Base-by-base conservation (phyloP, 495 filamentous ascomycete species). In the Hyaloscypha finlandica region DNA sequence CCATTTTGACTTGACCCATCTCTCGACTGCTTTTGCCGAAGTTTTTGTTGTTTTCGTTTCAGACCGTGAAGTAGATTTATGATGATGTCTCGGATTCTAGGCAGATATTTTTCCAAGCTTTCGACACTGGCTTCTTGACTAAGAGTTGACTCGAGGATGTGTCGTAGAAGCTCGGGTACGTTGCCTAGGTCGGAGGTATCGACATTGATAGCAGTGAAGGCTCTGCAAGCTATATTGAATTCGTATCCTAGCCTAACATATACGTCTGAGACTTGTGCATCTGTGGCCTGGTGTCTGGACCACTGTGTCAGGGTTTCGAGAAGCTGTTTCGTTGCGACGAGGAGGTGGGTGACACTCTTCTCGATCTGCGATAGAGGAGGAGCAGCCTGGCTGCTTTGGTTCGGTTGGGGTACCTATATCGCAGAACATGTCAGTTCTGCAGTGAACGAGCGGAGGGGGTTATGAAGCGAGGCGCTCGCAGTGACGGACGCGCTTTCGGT, bases 201-300 rank as follows among this genome's bases (percentile, higher is more conserved):
- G 59, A 99, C 94, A 39, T 94, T 94, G 73, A 99, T 98, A 48
- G 92, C 91, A 73, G 90, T 91, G 77, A 99, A 99, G 56, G 95
- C 93, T 48, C 95, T 90, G 77, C 93, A 97, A 8, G 95, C 95
- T 78, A 98, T 91, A 77, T 99, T 99, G 82, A 99, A 99, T 77
- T 99, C 95, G 76, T 98, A 99, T 16, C 96, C 95, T 63, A 99
- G 80, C 35, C 96, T 88, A 53, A 99, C 95, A 75, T 99, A 99
- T 69, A 99, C 95, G 77, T 99, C 95, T 32, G 94, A 97, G 45
- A 99, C 95, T 72, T 97, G 92, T 48, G 88, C 90, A 77, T 99
- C 95, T 59, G 92, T 93, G 59, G 95, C 93, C 68, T 88, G 87
- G 64, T 91, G 88, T 30, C 94, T 90, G 58, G 96, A 98, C 95